A percentile compares a stretch with the other conserved stretches of the same genome.
These are phyloP conservation scores for Amauroascus niger DNA, from an alignment of 2,329 filamentous ascomycete genomes.

Conservation along the genomic window DNA sequence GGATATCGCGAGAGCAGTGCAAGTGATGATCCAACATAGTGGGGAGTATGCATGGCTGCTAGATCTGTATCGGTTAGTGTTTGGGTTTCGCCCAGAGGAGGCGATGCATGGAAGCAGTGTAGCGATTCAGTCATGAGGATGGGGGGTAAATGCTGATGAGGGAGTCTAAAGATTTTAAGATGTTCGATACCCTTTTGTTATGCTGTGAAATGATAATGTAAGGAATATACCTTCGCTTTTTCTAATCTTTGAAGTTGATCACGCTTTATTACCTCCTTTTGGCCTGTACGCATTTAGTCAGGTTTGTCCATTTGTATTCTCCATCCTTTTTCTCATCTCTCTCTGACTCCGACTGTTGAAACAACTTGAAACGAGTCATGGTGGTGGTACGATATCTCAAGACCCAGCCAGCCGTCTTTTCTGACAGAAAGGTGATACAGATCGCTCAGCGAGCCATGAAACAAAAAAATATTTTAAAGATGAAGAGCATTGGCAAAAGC, in stretches of 20 bases:
- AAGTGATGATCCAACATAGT: slow-evolving; percentile 57
- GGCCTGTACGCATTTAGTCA: background rate
- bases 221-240: background rate
- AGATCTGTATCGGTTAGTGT: slow-evolving; percentile 75
- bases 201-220: background rate
- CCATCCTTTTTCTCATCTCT: too few relatives aligned
- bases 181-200: slow-evolving; percentile 6
- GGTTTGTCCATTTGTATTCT: too few relatives aligned
- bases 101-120: slow-evolving; percentile 57
- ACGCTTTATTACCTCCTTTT: background rate
- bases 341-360: too few relatives aligned
- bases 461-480: too few relatives aligned
- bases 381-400: too few relatives aligned
- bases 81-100: slow-evolving; percentile 74
- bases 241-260: background rate
- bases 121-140: slow-evolving; percentile 25
- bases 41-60: slow-evolving; percentile 68
- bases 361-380: too few relatives aligned
- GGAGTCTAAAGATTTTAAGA: background rate
- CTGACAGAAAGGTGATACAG: too few relatives aligned
- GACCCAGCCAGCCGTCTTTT: too few relatives aligned
- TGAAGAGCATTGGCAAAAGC: too few relatives aligned
- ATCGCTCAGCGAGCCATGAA: too few relatives aligned
- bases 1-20: slow-evolving; percentile 73
- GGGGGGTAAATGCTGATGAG: background rate